Conservation (phyloP, 2,329 filamentous ascomycete species). For the Colletotrichum incanum region DNA sequence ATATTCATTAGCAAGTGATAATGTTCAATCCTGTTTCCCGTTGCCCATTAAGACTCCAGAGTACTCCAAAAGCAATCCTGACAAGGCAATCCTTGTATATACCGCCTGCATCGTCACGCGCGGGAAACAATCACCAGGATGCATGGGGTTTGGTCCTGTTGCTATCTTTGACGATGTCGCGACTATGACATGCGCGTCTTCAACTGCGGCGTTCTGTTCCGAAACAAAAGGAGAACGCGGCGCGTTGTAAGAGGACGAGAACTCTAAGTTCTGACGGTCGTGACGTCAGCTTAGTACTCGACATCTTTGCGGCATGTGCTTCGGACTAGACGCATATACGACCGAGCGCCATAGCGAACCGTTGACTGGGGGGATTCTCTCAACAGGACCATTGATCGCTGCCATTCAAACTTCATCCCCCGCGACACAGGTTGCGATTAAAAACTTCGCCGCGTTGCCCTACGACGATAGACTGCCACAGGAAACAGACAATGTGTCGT, state of each 20-base stretch:
- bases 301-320: not conserved
- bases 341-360: not conserved
- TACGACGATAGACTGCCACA: not conserved
- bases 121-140: not conserved
- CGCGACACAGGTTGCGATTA: too few species aligned
- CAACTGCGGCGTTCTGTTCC: not conserved
- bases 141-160: not conserved
- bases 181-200: not conserved
- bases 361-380: too few species aligned
- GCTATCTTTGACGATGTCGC: not conserved
- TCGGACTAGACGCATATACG: not conserved
- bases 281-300: slow-evolving; percentile 6
- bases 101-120: not conserved
- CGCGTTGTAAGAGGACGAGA: not conserved
- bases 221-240: not conserved
- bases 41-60: not conserved
- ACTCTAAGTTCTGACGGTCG: not conserved
- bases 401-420: not conserved
- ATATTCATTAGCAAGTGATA: not conserved
- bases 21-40: too few species aligned
- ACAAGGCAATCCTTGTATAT: not conserved
- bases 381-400: not conserved
- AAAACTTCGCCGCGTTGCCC: not conserved
- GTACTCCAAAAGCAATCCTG: not conserved
- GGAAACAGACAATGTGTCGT: slow-evolving; percentile 20